phyloP scores from a whole-genome alignment of 1,139 yeast species.

The Kodamaea suecica region DNA sequence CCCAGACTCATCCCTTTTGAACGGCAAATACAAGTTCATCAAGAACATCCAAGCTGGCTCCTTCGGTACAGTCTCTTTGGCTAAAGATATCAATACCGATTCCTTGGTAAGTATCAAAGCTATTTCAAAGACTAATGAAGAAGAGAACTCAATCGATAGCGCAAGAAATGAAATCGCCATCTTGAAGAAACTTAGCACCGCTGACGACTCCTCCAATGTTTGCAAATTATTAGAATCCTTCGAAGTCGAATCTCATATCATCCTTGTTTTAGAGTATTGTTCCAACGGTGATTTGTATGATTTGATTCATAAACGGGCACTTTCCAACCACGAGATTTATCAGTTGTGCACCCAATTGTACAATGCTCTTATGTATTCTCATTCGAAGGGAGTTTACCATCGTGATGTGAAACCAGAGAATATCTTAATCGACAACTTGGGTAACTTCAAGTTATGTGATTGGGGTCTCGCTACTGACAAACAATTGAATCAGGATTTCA shows the following conservation, averaged over 20 bases:
- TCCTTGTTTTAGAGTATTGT: slow-evolving; percentile 50
- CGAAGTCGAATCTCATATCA: slow-evolving; percentile 39
- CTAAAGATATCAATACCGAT: slow-evolving; percentile 31
- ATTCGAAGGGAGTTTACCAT: slow-evolving; percentile 45
- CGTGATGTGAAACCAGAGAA: slow-evolving; percentile 58
- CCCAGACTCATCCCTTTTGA: slow-evolving; percentile 27
- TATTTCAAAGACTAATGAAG: slow-evolving; percentile 17
- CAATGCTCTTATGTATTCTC: slow-evolving; percentile 40
- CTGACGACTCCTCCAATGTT: slow-evolving; percentile 32
- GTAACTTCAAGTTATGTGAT: slow-evolving; percentile 50
- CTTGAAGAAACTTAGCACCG: slow-evolving; percentile 32
- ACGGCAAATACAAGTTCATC: slow-evolving; percentile 35
- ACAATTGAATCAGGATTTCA: slow-evolving; percentile 38
- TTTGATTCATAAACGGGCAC: slow-evolving; percentile 27
- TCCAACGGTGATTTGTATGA: slow-evolving; percentile 51
- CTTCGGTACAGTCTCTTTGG: slow-evolving; percentile 52
- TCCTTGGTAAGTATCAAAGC: slow-evolving; percentile 35
- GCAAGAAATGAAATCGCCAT: slow-evolving; percentile 49
- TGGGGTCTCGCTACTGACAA: slow-evolving; percentile 53
- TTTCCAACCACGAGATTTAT: slow-evolving; percentile 14
- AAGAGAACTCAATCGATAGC: slow-evolving; percentile 20
- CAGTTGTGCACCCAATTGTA: slow-evolving; percentile 33
- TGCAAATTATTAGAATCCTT: slow-evolving; percentile 45
- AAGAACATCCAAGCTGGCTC: slow-evolving; percentile 48
- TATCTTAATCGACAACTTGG: slow-evolving; percentile 38